These are phyloP conservation scores for Apiotrichum laibachii DNA, from an alignment of 1,284 basidiomycete species.

Conservation along the genomic window DNA sequence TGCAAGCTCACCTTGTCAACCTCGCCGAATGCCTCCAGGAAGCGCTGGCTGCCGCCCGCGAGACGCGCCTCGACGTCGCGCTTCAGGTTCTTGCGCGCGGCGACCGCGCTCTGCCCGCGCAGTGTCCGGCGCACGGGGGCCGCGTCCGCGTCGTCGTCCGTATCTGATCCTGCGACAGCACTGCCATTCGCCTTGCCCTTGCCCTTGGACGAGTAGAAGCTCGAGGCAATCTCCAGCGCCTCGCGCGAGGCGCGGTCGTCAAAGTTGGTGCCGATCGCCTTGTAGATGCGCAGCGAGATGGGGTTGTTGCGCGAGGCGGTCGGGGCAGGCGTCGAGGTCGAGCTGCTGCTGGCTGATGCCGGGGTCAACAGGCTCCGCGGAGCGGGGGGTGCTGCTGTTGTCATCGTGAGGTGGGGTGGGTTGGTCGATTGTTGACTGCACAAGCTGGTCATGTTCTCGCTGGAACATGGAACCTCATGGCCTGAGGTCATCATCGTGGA, in stretches of 20 bases:
- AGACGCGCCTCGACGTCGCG: constrained; percentile 79
- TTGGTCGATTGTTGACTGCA: not conserved
- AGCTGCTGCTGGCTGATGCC: constrained; percentile 11
- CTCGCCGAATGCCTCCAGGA: constrained; percentile 76
- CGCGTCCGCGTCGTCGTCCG: constrained; percentile 26
- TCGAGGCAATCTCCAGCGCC: constrained; percentile 76
- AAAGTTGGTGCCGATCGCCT: constrained; percentile 74
- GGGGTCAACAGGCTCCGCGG: not conserved
- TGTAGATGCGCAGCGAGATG: constrained; percentile 77
- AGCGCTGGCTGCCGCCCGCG: constrained; percentile 72
- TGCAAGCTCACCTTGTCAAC: constrained; percentile 70
- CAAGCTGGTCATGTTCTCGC: too few relatives aligned
- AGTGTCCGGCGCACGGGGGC: constrained; percentile 39
- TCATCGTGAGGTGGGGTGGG: not conserved
- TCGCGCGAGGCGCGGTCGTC: constrained; percentile 75
- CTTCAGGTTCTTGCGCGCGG: constrained; percentile 73
- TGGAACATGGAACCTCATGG: too few relatives aligned
- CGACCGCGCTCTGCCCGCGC: constrained; percentile 50
- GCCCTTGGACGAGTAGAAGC: constrained; percentile 58
- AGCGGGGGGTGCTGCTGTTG: not conserved
- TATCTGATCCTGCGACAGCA: constrained; percentile 31
- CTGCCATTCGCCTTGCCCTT: constrained; percentile 10
- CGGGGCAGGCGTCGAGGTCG: constrained; percentile 30
- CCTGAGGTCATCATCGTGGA: too few relatives aligned
- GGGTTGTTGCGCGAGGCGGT: constrained; percentile 56